Evolutionary conservation across 2,329 filamentous ascomycete genomes (phyloP), one percentile per base, ranked within the genome.

Genomic region (Helminthosporium solani): DNA sequence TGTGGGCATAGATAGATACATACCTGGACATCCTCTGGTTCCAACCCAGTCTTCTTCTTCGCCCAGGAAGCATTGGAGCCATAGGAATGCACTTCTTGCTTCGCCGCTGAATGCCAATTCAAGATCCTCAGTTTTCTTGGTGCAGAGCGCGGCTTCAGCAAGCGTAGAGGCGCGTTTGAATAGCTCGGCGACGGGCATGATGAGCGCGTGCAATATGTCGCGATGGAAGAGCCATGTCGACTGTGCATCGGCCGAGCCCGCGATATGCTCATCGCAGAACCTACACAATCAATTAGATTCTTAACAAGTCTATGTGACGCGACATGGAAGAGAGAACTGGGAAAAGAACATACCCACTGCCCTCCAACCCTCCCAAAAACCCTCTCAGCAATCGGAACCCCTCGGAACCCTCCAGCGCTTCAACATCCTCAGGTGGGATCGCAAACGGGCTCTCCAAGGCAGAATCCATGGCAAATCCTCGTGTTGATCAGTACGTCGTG

Each of bases 31-130:
- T 20, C 79, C 78, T 20, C 73, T 66, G 2, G 78, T 80, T 46
- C 75, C 68, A 56, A 78, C 81, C 79, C 79, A 83, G 50, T 82
- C 77, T 48, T 77, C 75, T 52, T 80, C 79, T 41, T 81, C 79
- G 9, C 69, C 71, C 18, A 83, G 63, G 47, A 83, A 81, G 63
- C 78, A 82, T 50, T 82, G 77, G 28, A 84, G 70, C 74, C 79
- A 83, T 42, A 81, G 68, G 57, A 80, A 83, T 1, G 80, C 79
- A 48, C 75, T 75, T 35, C 80, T 75, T 3, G 79, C 79, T 42
- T 79, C 76, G 4, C 78, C 78, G 1, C 75, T 72, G 61, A 81
- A 83, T 2, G 79, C 80, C 33, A 79, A 73, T 57, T 83, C 80
- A 4, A 79, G 73, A 46, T 83, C 80, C 44, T 76, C 72, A 14